phyloP scores from a whole-genome alignment of 2,329 filamentous ascomycete species.

The Ophiostoma ips region DNA sequence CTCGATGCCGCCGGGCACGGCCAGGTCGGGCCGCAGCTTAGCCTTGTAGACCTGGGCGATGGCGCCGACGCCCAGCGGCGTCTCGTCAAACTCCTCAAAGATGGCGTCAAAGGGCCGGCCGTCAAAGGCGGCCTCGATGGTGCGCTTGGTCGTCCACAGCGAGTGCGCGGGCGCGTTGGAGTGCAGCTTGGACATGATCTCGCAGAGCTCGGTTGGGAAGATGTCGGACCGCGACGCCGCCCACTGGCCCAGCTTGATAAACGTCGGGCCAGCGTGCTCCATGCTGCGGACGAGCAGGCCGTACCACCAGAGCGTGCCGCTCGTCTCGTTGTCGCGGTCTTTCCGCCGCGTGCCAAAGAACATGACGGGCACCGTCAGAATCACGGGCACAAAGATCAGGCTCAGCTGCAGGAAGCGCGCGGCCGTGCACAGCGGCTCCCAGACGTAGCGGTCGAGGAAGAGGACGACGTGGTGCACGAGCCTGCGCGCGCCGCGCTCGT shows the following conservation, averaged over 20 bases:
- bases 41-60: conserved; percentile 98
- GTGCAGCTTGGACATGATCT: conserved; percentile 85
- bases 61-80: conserved; percentile 80
- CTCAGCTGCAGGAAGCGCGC: conserved; percentile 78
- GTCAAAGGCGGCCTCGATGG: conserved; percentile 67
- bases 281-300: conserved; percentile 72
- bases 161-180: conserved; percentile 91
- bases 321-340: conserved; percentile 57
- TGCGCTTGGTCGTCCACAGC: conserved; percentile 62
- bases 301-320: conserved; percentile 91
- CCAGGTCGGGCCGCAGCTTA: conserved; percentile 69
- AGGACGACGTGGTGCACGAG: conserved; percentile 47
- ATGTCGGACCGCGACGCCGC: conserved; percentile 92
- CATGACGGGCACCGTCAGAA: conserved; percentile 62
- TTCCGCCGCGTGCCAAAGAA: conserved; percentile 59
- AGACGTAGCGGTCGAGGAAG: conserved; percentile 57
- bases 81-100: conserved; percentile 89
- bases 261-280: conserved; percentile 87
- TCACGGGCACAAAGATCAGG: conserved; percentile 81
- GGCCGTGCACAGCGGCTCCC: conserved; percentile 77
- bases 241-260: conserved; percentile 99
- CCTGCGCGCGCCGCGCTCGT: conserved; percentile 44
- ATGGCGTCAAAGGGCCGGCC: conserved; percentile 75
- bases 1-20: conserved; percentile 43
- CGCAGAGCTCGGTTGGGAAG: conserved; percentile 85